Evolutionary conservation across 2,329 filamentous ascomycete genomes (phyloP), one percentile per base, ranked within the genome.

Genomic region (Neofusicoccum sp.): DNA sequence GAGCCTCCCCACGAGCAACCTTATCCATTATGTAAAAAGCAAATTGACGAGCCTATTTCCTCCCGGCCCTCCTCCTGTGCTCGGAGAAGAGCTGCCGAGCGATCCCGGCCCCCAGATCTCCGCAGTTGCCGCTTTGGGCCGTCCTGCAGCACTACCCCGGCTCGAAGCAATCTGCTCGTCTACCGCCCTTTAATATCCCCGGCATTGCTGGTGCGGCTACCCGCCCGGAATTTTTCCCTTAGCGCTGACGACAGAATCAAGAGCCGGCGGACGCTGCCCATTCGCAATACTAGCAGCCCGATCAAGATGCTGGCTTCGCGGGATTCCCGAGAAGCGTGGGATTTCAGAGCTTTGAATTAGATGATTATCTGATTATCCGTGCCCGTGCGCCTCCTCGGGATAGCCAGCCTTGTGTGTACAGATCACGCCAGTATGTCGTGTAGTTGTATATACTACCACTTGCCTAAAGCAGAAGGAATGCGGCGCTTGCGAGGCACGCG

Each of bases 171-270:
- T 58, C 54, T 45, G 54, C 54, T 45, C 54, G 39, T 58, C 41
- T 58, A 41, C 54, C 41, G 5, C 1, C 7, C n/a, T 44, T 45
- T 58, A 58, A 58, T 58, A 58, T 58, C 54, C 22, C 39, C 54
- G 54, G 54, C 54, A 58, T 36, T 45, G 45, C 14, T 34, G 2
- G n/a, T 45, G 41, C 41, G 29, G 54, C 41, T 16, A 16, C n/a
- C 52, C 52, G 39, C n/a, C 28, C 37, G 11, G 28, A 16, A n/a
- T 22, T 16, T 45, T 2, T 7, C 36, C 14, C 12, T 44, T 45
- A 37, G 41, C 39, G 52, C 52, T 56, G 52, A 56, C 52, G 52
- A 43, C 37, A 44, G 29, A 8, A n/a, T 31, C 43, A 6, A 31
- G 47, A 9, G 14, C 8, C 52, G 39, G 39, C 44, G 37, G 44